A percentile compares a stretch with the other conserved stretches of the same genome.
Conservation (phyloP, 805 yeast species). For the Candida nemodendra region DNA sequence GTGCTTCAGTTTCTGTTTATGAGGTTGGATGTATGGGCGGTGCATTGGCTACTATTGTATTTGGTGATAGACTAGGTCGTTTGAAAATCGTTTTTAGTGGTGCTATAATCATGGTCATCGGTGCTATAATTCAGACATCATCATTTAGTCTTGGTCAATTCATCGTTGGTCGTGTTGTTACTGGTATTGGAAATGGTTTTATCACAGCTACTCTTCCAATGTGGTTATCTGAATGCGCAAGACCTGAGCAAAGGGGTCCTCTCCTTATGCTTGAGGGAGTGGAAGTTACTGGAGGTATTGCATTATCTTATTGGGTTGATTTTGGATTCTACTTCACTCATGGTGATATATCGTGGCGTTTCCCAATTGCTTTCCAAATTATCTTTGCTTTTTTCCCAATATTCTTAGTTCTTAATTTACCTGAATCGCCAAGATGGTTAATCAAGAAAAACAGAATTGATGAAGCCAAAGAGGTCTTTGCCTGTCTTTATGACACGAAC, state of each 20-base stretch:
- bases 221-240: slow-evolving; percentile 46
- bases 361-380: slow-evolving; percentile 45
- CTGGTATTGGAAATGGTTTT: slow-evolving; percentile 46
- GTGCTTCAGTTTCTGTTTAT: slow-evolving; percentile 47
- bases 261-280: slow-evolving; percentile 40
- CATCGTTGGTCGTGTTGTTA: slow-evolving; percentile 41
- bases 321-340: slow-evolving; percentile 40
- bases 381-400: slow-evolving; percentile 35
- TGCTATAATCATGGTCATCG: slow-evolving; percentile 32
- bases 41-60: slow-evolving; percentile 22
- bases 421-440: slow-evolving; percentile 61
- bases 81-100: slow-evolving; percentile 37
- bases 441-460: slow-evolving; percentile 41
- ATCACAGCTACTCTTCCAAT: slow-evolving; percentile 46
- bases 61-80: slow-evolving; percentile 39
- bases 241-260: slow-evolving; percentile 37
- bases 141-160: slow-evolving; percentile 43
- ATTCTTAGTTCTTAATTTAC: slow-evolving; percentile 22
- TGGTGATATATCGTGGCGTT: slow-evolving; percentile 41
- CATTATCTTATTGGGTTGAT: slow-evolving; percentile 44
- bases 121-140: slow-evolving; percentile 31
- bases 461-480: slow-evolving; percentile 39
- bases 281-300: slow-evolving; percentile 39
- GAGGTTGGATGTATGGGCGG: slow-evolving; percentile 48
- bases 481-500: slow-evolving; percentile 34